Evolutionary conservation across 306 rosid genomes (phyloP).

Genomic region (Vigna radiata): DNA sequence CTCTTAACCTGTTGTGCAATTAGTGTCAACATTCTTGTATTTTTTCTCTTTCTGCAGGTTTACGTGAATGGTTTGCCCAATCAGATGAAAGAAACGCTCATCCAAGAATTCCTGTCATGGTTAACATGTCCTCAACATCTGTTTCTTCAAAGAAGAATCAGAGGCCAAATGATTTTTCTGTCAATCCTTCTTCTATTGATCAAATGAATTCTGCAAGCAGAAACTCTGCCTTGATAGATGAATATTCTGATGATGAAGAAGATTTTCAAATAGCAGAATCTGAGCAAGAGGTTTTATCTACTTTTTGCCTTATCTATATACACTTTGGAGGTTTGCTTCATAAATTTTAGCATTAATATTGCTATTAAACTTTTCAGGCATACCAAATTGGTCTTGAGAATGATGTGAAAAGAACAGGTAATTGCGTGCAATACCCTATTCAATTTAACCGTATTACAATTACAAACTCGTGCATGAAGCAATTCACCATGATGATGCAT

Average conservation of each 20-base stretch:
- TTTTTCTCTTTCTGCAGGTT: conserved; percentile 59
- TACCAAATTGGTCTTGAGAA: conserved; percentile 63
- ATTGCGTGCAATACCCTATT: conserved; percentile 29
- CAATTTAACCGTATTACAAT: conserved; percentile 3
- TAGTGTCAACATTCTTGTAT: conserved; percentile 16
- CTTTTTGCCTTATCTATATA: conserved; percentile 26
- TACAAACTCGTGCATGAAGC: conserved; percentile 2
- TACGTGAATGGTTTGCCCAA: conserved; percentile 96
- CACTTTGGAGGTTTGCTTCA: conserved; percentile 31
- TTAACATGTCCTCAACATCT: conserved; percentile 92
- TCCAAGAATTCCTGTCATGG: conserved; percentile 98
- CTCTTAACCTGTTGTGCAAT: conserved; percentile 7
- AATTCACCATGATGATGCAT: conserved; percentile 31
- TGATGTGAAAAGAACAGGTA: conserved; percentile 74
- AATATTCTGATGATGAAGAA: conserved; percentile 96
- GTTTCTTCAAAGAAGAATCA: conserved; percentile 72
- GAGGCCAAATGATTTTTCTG: conserved; percentile 66
- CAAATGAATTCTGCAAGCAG: conserved; percentile 72
- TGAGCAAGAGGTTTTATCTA: conserved; percentile 78
- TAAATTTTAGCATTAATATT: conserved; percentile 35
- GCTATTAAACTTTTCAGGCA: conserved; percentile 52
- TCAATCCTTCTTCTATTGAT: conserved; percentile 58
- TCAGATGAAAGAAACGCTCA: conserved; percentile 95
- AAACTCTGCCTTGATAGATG: conserved; percentile 90
- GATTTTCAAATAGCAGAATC: conserved; percentile 90